A percentile compares a stretch with the other conserved stretches of the same genome.
phyloP scores from a whole-genome alignment of 139 green algal species.

The Tetradesmus lagerheimii region DNA sequence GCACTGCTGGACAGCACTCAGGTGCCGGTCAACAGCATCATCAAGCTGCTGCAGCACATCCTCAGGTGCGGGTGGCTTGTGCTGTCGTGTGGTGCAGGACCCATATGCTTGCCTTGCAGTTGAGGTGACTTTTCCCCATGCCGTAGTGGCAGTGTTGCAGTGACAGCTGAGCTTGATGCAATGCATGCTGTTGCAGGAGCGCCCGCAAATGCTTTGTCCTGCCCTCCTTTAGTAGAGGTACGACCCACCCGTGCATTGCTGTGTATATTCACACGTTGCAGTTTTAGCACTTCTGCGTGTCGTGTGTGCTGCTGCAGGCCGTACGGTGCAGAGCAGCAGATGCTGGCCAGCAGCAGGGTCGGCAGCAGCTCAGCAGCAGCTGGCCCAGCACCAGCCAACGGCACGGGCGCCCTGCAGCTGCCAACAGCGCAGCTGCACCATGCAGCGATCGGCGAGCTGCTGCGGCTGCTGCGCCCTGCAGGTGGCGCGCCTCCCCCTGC shows the following conservation, averaged over 20 bases:
- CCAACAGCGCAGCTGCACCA: constrained; percentile 45
- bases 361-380: neutral
- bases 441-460: constrained; percentile 44
- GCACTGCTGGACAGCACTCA: constrained; percentile 70
- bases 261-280: neutral
- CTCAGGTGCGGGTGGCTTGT: constrained; percentile 53
- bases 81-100: no score
- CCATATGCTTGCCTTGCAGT: no score
- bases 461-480: constrained; percentile 40
- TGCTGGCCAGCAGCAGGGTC: constrained; percentile 43
- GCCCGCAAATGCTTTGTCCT: no score
- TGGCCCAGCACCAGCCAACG: neutral
- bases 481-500: neutral
- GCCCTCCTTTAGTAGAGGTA: neutral
- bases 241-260: neutral
- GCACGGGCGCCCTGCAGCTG: neutral
- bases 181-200: neutral
- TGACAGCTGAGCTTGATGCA: neutral
- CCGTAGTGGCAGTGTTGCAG: no score
- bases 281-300: neutral
- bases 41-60: constrained; percentile 74
- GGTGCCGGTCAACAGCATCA: constrained; percentile 68
- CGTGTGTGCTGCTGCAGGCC: constrained; percentile 5
- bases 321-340: constrained; percentile 48
- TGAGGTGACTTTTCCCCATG: no score